Conservation (phyloP, 805 yeast species). For the Ogataea allantospora region DNA sequence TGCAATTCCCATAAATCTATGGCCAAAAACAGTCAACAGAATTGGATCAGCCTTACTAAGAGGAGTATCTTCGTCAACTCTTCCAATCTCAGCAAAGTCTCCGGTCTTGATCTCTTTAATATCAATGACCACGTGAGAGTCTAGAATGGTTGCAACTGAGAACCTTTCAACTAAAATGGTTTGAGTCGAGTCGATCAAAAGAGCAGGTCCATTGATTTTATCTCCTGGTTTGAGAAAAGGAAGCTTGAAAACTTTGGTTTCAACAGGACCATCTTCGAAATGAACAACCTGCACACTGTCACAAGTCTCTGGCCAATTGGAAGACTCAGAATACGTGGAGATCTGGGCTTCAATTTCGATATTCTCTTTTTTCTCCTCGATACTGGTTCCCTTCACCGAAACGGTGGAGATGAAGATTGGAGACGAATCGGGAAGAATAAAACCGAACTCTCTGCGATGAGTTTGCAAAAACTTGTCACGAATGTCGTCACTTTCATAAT, state of each 20-base stretch:
- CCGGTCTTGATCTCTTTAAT: constrained; percentile 6
- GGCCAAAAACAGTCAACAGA: constrained; percentile 40
- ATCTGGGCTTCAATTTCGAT: constrained; percentile 4
- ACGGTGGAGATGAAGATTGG: constrained; percentile 26
- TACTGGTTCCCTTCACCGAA: constrained; percentile 54
- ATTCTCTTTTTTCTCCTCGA: constrained; percentile 1
- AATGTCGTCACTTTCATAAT: constrained; percentile 32
- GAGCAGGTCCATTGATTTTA: constrained; percentile 37
- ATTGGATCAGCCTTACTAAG: constrained; percentile 35
- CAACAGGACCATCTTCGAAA: constrained; percentile 13
- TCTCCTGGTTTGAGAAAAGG: constrained; percentile 31
- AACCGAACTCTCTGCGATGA: constrained; percentile 74
- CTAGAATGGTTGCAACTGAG: constrained; percentile 35
- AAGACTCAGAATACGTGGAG: not conserved
- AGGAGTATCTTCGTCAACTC: constrained; percentile 13
- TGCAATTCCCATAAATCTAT: constrained; percentile 47
- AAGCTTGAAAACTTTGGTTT: constrained; percentile 32
- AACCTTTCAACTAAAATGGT: constrained; percentile 39
- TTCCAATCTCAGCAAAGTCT: constrained; percentile 8
- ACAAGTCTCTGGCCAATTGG: not conserved
- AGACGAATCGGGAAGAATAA: constrained; percentile 39
- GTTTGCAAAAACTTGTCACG: constrained; percentile 45
- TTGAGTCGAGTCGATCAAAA: constrained; percentile 37
- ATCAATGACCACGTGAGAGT: constrained; percentile 35
- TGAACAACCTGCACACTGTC: constrained; percentile 9